A percentile compares a stretch with the other conserved stretches of the same genome.
phyloP scores from a whole-genome alignment of 2,329 filamentous ascomycete genomes.

The Penicillium polonicum region DNA sequence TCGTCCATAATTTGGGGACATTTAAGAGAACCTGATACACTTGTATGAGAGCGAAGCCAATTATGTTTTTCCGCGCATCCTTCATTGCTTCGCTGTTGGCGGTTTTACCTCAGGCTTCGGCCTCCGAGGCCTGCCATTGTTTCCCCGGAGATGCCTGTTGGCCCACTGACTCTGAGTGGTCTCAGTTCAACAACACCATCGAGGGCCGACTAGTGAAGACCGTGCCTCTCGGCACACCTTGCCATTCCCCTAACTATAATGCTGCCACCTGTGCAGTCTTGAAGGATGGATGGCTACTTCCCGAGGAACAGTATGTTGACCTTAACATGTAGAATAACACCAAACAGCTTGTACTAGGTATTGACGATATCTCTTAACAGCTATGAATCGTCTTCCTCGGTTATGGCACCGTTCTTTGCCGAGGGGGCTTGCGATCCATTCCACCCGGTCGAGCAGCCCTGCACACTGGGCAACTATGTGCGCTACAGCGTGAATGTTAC shows the following conservation, averaged over 20 bases:
- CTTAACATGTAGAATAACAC: not conserved
- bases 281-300: constrained; percentile 45
- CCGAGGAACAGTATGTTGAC: constrained; percentile 46
- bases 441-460: constrained; percentile 29
- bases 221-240: constrained; percentile 53
- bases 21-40: not conserved
- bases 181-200: constrained; percentile 52
- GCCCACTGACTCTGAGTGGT: constrained; percentile 52
- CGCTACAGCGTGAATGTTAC: constrained; percentile 39
- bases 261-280: constrained; percentile 45
- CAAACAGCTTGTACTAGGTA: not conserved
- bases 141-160: constrained; percentile 56
- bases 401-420: constrained; percentile 42
- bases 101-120: not conserved
- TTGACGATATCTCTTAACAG: constrained; percentile 33
- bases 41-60: not conserved
- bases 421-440: constrained; percentile 48
- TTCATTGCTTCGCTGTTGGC: constrained; percentile 5
- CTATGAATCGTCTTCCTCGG: constrained; percentile 56
- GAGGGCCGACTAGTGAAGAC: constrained; percentile 53
- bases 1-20: not conserved
- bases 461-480: constrained; percentile 31
- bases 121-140: constrained; percentile 42
- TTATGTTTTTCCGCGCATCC: not conserved
- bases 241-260: constrained; percentile 53